phyloP scores from a whole-genome alignment of 345 rosid genomes.

The Arabis hirsuta region DNA sequence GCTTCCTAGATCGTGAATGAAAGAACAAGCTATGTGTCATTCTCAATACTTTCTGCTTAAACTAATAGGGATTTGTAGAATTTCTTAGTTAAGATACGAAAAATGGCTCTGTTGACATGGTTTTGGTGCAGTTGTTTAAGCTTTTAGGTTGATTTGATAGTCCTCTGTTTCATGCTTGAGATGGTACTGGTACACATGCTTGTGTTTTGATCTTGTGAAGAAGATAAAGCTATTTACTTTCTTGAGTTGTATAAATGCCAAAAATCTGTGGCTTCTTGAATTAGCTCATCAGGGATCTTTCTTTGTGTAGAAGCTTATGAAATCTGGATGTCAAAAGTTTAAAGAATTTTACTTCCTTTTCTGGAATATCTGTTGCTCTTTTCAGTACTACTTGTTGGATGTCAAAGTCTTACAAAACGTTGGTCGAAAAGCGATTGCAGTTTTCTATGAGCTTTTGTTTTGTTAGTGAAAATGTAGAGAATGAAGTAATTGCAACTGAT shows the following conservation, averaged over 20 bases:
- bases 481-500: neutral
- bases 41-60: too few species aligned
- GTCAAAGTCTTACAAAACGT: neutral
- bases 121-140: too few species aligned
- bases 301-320: neutral
- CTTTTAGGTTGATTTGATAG: neutral
- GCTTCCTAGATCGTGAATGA: neutral
- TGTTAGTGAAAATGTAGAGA: neutral
- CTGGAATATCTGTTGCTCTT: neutral
- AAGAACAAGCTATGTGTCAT: too few species aligned
- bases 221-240: constrained; percentile 2
- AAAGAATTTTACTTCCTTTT: neutral
- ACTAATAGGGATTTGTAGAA: too few species aligned
- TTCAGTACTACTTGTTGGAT: constrained; percentile 2
- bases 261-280: neutral
- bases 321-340: neutral
- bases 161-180: constrained; percentile 2
- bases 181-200: neutral
- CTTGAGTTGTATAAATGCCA: neutral
- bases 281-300: neutral
- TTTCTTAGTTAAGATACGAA: too few species aligned
- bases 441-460: neutral
- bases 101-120: too few species aligned
- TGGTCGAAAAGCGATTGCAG: neutral
- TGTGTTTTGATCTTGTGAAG: constrained; percentile 9